Evolutionary conservation across 352 stramenopile genomes (phyloP), one percentile per base, ranked within the genome.

Genomic region (Globisporangium cylindrosporum): DNA sequence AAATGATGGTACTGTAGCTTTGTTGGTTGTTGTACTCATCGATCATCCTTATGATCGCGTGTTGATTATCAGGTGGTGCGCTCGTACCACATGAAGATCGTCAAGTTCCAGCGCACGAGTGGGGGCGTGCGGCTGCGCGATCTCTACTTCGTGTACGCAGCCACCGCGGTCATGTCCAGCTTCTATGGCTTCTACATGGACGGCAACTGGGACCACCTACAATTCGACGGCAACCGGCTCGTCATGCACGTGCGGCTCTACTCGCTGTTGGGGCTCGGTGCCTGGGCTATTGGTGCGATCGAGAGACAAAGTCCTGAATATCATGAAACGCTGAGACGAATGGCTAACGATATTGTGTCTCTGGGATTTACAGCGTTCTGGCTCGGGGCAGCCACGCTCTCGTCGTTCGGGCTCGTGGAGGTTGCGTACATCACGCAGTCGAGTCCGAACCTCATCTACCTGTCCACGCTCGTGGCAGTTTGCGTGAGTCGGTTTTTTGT

Each of bases 181-280:
- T 66, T 91, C 32, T 71, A 93, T 55, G 87, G 81, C 18, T 89
- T 92, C 41, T 90, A 93, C 64, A 73, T 94, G 41, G 79, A 92
- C 43, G 69, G 74, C 55, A 83, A 82, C 29, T 92, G 84, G 86
- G 32, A 59, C 18, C 78, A 75, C 24, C 66, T 92, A 54, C 75
- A 89, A 32, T 57, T 76, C 48, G 84, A 92, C 59, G 86, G 86
- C 36, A 92, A 84, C 58, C 75, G 64, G 1, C 73, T 92, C 43
- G 80, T 94, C 15, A 74, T 93, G 81, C 85, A 93, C 64, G 69
- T 92, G 48, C 80, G 83, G 1, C 67, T 88, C 18, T 92, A 86
- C 72, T 86, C 82, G 46, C 34, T 89, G 4, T 62, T 92, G 10
- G 84, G 86, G 1, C 62, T 88, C 0, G 72, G 59, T 3, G 77